Conservation (phyloP, 768 basidiomycete species). For the Lentinus brumalis region DNA sequence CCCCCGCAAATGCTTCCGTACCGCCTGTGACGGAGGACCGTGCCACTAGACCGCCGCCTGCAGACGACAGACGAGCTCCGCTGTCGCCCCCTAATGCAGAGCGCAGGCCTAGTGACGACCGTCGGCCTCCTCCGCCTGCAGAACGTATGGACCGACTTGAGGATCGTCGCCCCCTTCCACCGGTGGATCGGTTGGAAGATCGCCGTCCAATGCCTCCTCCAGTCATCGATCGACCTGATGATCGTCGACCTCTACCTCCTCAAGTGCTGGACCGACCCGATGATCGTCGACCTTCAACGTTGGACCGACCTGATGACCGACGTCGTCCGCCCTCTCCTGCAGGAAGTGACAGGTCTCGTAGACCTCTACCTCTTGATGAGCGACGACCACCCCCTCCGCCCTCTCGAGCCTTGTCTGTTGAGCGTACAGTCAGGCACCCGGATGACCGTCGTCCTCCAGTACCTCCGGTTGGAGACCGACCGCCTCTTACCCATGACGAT, state of each 20-base stretch:
- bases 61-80: conserved; percentile 12
- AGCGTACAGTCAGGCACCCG: conserved; percentile 1
- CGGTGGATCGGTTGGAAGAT: too few species aligned
- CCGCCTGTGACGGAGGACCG: conserved; percentile 7
- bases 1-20: conserved; percentile 7
- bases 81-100: conserved; percentile 4
- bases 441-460: conserved; percentile 17
- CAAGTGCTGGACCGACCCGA: conserved; percentile 16
- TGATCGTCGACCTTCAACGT: conserved; percentile 11
- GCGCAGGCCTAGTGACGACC: conserved; percentile 11
- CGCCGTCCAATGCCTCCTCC: conserved; percentile 1
- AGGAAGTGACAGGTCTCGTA: conserved; percentile 5
- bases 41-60: background rate
- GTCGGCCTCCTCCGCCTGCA: background rate
- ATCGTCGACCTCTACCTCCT: conserved; percentile 4
- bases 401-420: conserved; percentile 1
- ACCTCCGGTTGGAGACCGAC: conserved; percentile 11
- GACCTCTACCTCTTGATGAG: conserved; percentile 18
- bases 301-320: conserved; percentile 17
- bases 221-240: conserved; percentile 6
- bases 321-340: conserved; percentile 15
- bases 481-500: conserved; percentile 3
- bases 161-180: background rate
- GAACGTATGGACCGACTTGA: too few species aligned
- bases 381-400: conserved; percentile 14